Conservation (phyloP, 345 rosid species). For the Triadica sebifera region DNA sequence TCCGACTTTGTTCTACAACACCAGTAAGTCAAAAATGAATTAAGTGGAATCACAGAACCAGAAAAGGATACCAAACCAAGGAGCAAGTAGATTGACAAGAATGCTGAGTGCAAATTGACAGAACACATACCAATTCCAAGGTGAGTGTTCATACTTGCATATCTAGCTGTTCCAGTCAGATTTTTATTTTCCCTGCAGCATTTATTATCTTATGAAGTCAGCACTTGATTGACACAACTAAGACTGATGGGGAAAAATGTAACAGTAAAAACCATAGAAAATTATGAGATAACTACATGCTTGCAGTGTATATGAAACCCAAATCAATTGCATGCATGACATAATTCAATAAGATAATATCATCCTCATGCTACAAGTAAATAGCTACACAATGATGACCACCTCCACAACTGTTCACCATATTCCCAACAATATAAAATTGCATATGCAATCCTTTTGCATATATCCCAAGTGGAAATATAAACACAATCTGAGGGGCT, state of each 20-base stretch:
- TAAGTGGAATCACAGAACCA: neutral
- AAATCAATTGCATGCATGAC: too few species aligned
- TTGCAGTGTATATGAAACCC: too few species aligned
- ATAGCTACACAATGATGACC: too few species aligned
- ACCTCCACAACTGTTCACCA: neutral
- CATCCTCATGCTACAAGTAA: neutral
- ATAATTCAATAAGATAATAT: too few species aligned
- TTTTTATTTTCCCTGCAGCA: slow-evolving; percentile 81
- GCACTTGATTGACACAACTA: neutral
- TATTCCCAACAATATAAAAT: neutral
- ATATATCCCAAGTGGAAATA: neutral
- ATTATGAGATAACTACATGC: too few species aligned
- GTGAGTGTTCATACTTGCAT: slow-evolving; percentile 97
- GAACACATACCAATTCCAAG: slow-evolving; percentile 69
- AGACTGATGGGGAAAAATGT: neutral
- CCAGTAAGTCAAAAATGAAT: neutral
- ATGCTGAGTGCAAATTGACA: neutral
- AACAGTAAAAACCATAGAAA: neutral
- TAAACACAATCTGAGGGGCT: neutral
- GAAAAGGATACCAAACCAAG: neutral
- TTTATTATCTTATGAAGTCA: neutral
- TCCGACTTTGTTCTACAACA: slow-evolving; percentile 81
- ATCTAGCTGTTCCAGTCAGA: slow-evolving; percentile 92
- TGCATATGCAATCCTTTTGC: neutral
- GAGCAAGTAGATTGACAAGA: neutral